Evolutionary conservation across 352 stramenopile species (phyloP).

Genomic region (Elongisporangium senticosum): DNA sequence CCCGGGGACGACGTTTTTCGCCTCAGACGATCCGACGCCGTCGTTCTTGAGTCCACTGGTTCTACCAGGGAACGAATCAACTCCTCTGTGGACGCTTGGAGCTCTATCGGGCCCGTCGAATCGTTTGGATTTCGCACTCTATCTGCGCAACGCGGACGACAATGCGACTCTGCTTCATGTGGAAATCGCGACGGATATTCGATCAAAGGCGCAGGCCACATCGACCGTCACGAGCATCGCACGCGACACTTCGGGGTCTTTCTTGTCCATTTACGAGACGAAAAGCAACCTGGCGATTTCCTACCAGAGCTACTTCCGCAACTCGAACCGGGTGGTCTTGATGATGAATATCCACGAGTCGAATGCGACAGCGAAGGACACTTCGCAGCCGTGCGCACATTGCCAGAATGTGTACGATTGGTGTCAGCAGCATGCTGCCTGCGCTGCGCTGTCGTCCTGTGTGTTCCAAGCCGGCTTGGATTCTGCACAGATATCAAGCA

Average conservation of each 20-base stretch:
- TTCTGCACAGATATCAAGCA: conserved; percentile 8
- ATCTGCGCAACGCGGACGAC: conserved; percentile 34
- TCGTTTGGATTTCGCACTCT: conserved; percentile 37
- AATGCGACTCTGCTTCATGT: conserved; percentile 46
- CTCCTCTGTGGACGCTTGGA: conserved; percentile 35
- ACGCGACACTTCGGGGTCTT: conserved; percentile 1
- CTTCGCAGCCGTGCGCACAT: conserved; percentile 37
- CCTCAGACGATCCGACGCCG: conserved; percentile 9
- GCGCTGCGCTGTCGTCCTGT: conserved; percentile 26
- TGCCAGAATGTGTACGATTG: conserved; percentile 48
- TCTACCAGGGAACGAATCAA: conserved; percentile 16
- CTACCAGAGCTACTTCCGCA: neutral
- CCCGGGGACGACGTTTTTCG: conserved; percentile 24
- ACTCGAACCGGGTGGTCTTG: conserved; percentile 27
- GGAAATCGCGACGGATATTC: conserved; percentile 38
- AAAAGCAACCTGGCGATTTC: conserved; percentile 20
- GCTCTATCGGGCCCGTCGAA: conserved; percentile 11
- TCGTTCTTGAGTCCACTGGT: conserved; percentile 20
- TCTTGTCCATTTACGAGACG: conserved; percentile 18
- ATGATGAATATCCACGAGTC: conserved; percentile 32
- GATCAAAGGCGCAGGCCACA: conserved; percentile 26
- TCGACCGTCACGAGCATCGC: conserved; percentile 57
- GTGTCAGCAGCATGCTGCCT: conserved; percentile 32
- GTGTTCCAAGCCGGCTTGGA: conserved; percentile 26
- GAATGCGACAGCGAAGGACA: conserved; percentile 31